phyloP scores from a whole-genome alignment of 108 stramenopile species.

The Skeletonema tropicum region DNA sequence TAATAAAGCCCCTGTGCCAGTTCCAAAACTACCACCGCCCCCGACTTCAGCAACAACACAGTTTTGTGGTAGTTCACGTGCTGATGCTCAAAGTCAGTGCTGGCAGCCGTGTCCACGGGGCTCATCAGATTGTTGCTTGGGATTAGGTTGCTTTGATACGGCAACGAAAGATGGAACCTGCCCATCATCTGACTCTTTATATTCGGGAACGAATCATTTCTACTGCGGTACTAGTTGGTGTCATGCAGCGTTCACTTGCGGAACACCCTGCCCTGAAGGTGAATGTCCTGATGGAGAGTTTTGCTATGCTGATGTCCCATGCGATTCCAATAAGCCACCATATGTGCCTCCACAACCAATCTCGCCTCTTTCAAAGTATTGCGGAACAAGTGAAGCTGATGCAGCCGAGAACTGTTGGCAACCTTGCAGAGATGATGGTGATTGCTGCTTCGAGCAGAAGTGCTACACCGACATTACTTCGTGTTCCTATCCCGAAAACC shows the following conservation, averaged over 20 bases:
- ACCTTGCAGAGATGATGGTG: constrained; percentile 35
- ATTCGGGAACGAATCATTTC: constrained; percentile 57
- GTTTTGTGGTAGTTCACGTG: constrained; percentile 29
- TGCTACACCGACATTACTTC: constrained; percentile 20
- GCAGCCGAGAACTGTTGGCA: constrained; percentile 48
- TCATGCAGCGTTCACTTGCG: constrained; percentile 69
- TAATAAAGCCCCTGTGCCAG: not conserved
- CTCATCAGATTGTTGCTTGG: constrained; percentile 36
- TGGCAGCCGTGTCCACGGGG: constrained; percentile 53
- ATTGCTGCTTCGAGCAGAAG: constrained; percentile 45
- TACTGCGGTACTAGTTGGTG: constrained; percentile 86
- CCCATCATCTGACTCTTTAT: constrained; percentile 8
- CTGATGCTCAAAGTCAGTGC: constrained; percentile 28
- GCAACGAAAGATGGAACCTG: constrained; percentile 1
- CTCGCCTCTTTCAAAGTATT: constrained; percentile 12
- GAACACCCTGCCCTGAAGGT: constrained; percentile 67
- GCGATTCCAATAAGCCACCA: constrained; percentile 22
- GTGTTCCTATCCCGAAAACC: constrained; percentile 18
- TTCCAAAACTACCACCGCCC: constrained; percentile 4
- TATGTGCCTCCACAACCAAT: constrained; percentile 6
- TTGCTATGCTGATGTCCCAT: constrained; percentile 85
- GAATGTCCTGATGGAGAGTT: constrained; percentile 69
- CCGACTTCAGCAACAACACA: constrained; percentile 7
- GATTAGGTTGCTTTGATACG: constrained; percentile 42
- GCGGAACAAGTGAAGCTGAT: constrained; percentile 14